Evolutionary conservation across 345 rosid genomes (phyloP), one percentile per base, ranked within the genome.

Genomic region (Eucalyptus globulus): DNA sequence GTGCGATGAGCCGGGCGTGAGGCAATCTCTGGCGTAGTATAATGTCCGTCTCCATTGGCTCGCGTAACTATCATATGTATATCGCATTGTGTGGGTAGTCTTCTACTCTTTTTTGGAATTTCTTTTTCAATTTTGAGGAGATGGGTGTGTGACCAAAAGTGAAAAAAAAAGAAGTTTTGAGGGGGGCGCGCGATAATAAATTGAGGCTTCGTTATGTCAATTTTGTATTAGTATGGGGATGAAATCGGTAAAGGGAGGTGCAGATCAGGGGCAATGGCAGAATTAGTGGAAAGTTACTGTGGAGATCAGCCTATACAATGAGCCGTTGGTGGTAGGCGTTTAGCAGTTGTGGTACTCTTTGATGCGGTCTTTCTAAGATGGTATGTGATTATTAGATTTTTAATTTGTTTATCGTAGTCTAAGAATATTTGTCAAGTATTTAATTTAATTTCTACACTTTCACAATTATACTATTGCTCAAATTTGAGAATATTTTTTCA

Each of bases 381-480:
- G 14, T 4, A 60, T 6, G 16, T 60, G 8, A 0, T 0, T 0
- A 26, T 65, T 65, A 12, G 37, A n/a, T 14, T n/a, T 65, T 14
- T n/a, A 65, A n/a, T 65, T 65, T 1, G 1, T 7, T 65, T 7
- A 14, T 1, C 0, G 24, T 8, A 53, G 11, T 53, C 24, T 8
- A 53, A 53, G 24, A 19, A 14, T 67, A 67, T n/a, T 69, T 69
- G 11, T 69, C 19, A 34, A 17, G 34, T 69, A 9, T 1, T 31
- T 21, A 69, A 69, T 34, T 17, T 69, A 5, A 6, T 34, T 40
- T 34, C 24, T 17, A 34, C 10, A 34, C 58, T 53, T 53, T 53
- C 58, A 53, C 58, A 19, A 53, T 53, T 19, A 53, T 53, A 53
- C 24, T 53, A 53, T 53, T 53, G 58, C 58, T 19, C 80, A 34